Base-by-base conservation (phyloP, 2,329 filamentous ascomycete genomes). In the Pseudomassariella vexata region DNA sequence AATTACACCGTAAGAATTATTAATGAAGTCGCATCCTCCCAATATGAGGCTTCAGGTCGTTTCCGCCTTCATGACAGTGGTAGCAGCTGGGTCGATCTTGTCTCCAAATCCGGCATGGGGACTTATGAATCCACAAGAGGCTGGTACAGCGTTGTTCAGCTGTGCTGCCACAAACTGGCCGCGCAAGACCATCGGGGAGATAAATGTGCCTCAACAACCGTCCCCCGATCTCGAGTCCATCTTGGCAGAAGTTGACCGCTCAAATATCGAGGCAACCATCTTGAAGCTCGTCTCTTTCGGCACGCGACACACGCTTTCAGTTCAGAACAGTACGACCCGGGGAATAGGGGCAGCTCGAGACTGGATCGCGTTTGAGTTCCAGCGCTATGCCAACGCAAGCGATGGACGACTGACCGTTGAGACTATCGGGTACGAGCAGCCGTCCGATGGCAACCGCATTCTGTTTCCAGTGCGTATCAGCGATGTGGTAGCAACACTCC, bases 271-370 rank as follows among this genome's bases (percentile, higher is more conserved):
- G 44, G 53, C 59, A 7, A 72, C 57, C 35, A 68, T 77, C 39
- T 53, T 57, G 32, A 75, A 67, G 40, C 62, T 77, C 1, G 71
- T 68, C 4, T 66, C 62, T 11, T 78, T 75, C 40, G 72, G 69
- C 18, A 77, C 73, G 5, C 60, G 73, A 6, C 71, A 76, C 45
- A 76, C 73, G 1, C 53, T 76, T 1, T 73, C 69, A 5, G 59
- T 53, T 2, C 69, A 74, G 40, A 73, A 66, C 36, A 63, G 62
- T 20, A 60, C 60, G 4, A 65, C 59, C 3, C 57, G 65, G 5
- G 73, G 73, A 2, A 75, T 77, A 32, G 70, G 71, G 2, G 72
- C 72, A 5, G 71, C 73, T 9, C 52, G 72, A 37, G 68, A 76
- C 44, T 76, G 72, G 71, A 67, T 77, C 28, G 60, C 61, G 19